Evolutionary conservation across 192 early-diverging fungal species (phyloP), one percentile per base, ranked within the genome.

Genomic region (Funneliformis geosporum): DNA sequence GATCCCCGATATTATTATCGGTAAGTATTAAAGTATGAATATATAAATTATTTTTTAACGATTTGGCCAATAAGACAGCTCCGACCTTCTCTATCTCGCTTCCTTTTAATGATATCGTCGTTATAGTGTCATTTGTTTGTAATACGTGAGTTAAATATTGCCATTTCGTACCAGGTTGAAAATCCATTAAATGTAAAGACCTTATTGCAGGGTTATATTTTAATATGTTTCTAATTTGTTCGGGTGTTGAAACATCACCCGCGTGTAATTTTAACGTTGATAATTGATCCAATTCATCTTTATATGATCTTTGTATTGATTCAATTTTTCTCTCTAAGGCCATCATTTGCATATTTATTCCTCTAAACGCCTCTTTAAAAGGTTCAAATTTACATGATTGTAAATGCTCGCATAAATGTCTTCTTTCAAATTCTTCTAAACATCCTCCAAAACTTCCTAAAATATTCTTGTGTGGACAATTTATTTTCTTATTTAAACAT

Each of bases 401-500:
- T 25, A 80, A 65, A 64, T 80, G 79, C 16, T 55, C 43, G 8
- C 5, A 12, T 55, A 80, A 55, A 14, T 80, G 39, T 43, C 25
- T 23, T 38, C 79, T 42, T 50, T 80, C 65, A 78, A 80, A 80
- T 28, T 73, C 64, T 47, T 79, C 65, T 23, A 23, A 21, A 60
- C 79, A 80, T 9, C 79, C 79, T 16, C 79, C 79, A 65, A 64
- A 80, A 76, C 72, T 74, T 7, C 79, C 79, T 14, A 80, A 43
- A 47, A 80, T 74, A 47, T 66, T 76, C 43, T 39, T 60, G 28
- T 80, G 79, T n/a, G 76, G 76, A 71, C 79, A 80, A 64, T 11
- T 61, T 50, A 80, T 76, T 11, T 23, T 46, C 28, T 76, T 76
- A 18, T 44, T 46, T 42, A 65, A 76, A 76, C 79, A 80, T n/a